A percentile compares a stretch with the other conserved stretches of the same genome.
phyloP scores from a whole-genome alignment of 768 basidiomycete species.

The Xanthoconium purpureum region DNA sequence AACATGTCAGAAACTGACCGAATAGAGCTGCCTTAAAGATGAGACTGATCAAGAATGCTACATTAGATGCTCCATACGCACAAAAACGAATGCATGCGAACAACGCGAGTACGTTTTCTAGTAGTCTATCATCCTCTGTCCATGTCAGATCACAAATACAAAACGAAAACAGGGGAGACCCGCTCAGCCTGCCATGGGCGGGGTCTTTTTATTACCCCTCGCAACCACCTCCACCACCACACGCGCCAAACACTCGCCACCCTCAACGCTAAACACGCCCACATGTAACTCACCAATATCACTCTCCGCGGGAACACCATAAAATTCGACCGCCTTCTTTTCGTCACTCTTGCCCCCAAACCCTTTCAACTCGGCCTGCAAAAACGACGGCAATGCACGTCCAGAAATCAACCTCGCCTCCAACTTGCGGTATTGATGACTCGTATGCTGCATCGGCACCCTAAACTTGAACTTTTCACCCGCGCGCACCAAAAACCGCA shows the following conservation, averaged over 20 bases:
- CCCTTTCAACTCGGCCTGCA: slow-evolving; percentile 49
- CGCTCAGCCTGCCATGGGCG: slow-evolving; percentile 27
- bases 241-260: slow-evolving; percentile 50
- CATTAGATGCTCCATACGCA: slow-evolving; percentile 12
- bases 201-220: slow-evolving; percentile 26
- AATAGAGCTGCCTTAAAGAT: neutral
- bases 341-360: slow-evolving; percentile 33
- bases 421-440: slow-evolving; percentile 35
- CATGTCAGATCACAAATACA: slow-evolving; percentile 9
- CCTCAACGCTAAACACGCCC: slow-evolving; percentile 51
- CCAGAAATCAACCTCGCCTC: slow-evolving; percentile 52
- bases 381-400: slow-evolving; percentile 51
- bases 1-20: neutral
- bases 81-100: slow-evolving; percentile 23
- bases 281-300: slow-evolving; percentile 55
- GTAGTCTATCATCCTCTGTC: slow-evolving; percentile 3
- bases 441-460: slow-evolving; percentile 39
- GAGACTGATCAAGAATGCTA: slow-evolving; percentile 2
- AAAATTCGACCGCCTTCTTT: slow-evolving; percentile 53
- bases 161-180: slow-evolving; percentile 18
- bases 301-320: slow-evolving; percentile 46
- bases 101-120: slow-evolving; percentile 12
- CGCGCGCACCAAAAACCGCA: slow-evolving; percentile 49
- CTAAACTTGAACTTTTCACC: slow-evolving; percentile 61
- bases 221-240: slow-evolving; percentile 56